A percentile compares a stretch with the other conserved stretches of the same genome.
These are phyloP conservation scores for Daldinia loculata DNA, from an alignment of 495 filamentous ascomycete species.

Conservation along the genomic window DNA sequence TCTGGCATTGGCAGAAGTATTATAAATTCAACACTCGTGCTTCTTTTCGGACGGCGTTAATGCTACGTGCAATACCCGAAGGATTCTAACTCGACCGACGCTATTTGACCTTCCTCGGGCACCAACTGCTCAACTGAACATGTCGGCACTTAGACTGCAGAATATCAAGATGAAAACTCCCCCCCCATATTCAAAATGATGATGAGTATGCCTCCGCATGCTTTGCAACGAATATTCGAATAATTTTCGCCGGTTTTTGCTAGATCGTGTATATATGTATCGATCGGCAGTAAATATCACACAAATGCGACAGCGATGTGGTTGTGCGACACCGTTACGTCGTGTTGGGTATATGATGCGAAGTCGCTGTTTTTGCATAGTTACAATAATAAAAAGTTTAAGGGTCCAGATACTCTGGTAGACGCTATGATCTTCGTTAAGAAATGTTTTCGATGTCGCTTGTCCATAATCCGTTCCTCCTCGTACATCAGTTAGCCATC, in stretches of 20 bases:
- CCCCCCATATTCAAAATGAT: neutral
- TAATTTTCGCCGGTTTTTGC: slow-evolving; percentile 20
- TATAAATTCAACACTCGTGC: slow-evolving; percentile 25
- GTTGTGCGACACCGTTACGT: slow-evolving; percentile 16
- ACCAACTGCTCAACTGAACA: neutral
- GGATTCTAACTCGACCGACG: slow-evolving; percentile 5
- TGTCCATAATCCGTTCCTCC: slow-evolving; percentile 24
- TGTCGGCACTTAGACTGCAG: neutral
- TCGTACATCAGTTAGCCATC: slow-evolving; percentile 29
- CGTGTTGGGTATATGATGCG: slow-evolving; percentile 39
- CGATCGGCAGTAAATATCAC: slow-evolving; percentile 25
- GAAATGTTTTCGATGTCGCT: slow-evolving; percentile 33
- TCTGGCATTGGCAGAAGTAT: slow-evolving; percentile 10
- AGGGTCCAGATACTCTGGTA: slow-evolving; percentile 24
- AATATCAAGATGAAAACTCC: slow-evolving; percentile 12
- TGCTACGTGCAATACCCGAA: slow-evolving; percentile 16
- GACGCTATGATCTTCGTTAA: slow-evolving; percentile 30
- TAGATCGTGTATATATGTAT: slow-evolving; percentile 29
- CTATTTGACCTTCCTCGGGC: neutral
- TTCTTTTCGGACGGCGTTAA: slow-evolving; percentile 13
- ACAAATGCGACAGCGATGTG: slow-evolving; percentile 14
- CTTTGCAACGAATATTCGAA: slow-evolving; percentile 10
- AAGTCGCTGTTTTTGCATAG: slow-evolving; percentile 29
- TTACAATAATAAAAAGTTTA: slow-evolving; percentile 30
- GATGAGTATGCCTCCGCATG: neutral